Conservation (phyloP, 2,329 filamentous ascomycete species). For the Stagonosporopsis vannaccii region DNA sequence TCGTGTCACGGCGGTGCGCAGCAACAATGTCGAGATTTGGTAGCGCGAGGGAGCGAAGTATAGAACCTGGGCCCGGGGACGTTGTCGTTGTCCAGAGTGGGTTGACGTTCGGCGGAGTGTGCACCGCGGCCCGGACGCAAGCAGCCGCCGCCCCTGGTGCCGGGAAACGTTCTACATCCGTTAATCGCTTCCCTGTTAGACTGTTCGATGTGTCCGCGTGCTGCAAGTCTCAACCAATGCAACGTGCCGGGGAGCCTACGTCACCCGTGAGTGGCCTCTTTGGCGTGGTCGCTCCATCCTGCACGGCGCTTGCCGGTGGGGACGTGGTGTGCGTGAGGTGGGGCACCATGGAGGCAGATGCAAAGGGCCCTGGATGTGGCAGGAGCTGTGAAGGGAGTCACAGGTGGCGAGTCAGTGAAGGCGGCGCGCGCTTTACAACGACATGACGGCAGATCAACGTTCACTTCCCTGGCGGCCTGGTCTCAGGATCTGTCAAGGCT, state of each 20-base stretch:
- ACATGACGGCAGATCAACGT: neutral
- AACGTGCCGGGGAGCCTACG: neutral
- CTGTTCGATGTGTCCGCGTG: neutral
- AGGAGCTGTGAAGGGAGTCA: conserved; percentile 4
- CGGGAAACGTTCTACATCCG: conserved; percentile 7
- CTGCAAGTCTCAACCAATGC: neutral
- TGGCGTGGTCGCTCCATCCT: neutral
- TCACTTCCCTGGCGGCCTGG: neutral
- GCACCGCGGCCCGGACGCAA: conserved; percentile 5
- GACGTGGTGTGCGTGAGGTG: neutral
- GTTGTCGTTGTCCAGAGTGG: conserved; percentile 7
- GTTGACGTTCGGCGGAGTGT: conserved; percentile 10
- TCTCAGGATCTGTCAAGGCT: neutral
- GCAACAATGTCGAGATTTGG: conserved; percentile 11
- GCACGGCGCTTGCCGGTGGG: neutral
- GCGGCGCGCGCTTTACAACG: neutral
- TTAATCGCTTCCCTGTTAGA: conserved; percentile 6
- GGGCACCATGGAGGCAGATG: neutral
- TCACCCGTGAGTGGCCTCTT: neutral
- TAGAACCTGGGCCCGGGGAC: conserved; percentile 5
- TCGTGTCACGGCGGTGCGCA: conserved; percentile 11
- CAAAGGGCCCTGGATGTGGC: neutral
- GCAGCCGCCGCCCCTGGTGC: conserved; percentile 10
- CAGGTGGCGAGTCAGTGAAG: neutral
- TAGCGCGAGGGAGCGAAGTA: conserved; percentile 1